Base-by-base conservation (phyloP, 2,329 filamentous ascomycete species). In the Rhexocercosporidium sp. region DNA sequence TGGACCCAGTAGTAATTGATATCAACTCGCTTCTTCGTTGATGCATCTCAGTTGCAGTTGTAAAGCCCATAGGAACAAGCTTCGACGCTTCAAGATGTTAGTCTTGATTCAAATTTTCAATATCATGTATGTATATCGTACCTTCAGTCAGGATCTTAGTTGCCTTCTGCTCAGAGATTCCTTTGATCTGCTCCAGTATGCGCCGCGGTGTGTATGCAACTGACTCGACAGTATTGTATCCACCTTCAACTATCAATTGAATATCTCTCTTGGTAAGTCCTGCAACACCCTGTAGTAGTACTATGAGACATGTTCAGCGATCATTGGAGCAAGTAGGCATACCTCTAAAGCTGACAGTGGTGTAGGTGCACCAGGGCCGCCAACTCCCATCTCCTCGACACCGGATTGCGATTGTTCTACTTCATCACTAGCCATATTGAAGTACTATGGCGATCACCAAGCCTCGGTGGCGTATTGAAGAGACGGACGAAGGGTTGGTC, bases 11-110 rank as follows among this genome's bases (percentile, higher is more conserved):
- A 3, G 96, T 97, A 72, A 99, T 97, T 16, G 94, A 97, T 73
- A 99, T 99, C 67, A 99, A 87, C 80, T 98, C 96, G 79, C 94
- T 97, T 79, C 96, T 90, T 71, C 96, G 91, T 74, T 95, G 93
- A 78, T 99, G 96, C 94, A 99, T 99, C 81, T 99, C 96, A 0
- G 96, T 99, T 3, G 96, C 96, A 0, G 96, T 99, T 1, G 96
- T 99, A 78, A 99, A 99, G 49, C 96, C 96, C 94, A 99, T 97
- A 0, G 96, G 96, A 0, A 99, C 96, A 61, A 98, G 87, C 80
- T 97, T 99, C 1, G 94, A 94, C 31, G 95, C 95, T 96, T 73
- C 59, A 11, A 46, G 53, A 65, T 59, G 29, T 72, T 14, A 72
- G 61, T 60, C 60, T 61, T 39, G 22, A 20, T 25, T 3, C 8